These are phyloP conservation scores for Leccinum subgranulosum DNA, from an alignment of 768 basidiomycete species.

Conservation along the genomic window DNA sequence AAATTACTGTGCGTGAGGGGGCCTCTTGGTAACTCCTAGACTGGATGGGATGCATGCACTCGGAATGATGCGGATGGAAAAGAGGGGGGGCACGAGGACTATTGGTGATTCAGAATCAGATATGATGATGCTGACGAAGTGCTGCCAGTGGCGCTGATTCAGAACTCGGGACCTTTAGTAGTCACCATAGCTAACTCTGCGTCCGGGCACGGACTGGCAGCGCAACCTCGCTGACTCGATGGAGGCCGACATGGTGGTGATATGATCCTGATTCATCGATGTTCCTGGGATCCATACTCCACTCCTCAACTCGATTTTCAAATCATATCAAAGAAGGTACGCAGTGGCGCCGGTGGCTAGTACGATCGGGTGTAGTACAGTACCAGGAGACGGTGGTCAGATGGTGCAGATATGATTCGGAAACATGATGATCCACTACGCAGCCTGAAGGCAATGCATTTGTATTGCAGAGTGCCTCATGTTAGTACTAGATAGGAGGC, in stretches of 20 bases:
- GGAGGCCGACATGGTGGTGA: neutral
- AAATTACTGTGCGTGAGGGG: neutral
- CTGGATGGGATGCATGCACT: neutral
- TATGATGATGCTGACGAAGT: neutral
- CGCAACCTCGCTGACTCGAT: no score
- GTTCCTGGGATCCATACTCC: neutral
- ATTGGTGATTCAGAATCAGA: neutral
- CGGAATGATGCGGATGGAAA: neutral
- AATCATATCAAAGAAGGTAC: neutral
- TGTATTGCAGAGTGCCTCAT: neutral
- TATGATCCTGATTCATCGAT: neutral
- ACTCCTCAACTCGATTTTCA: neutral
- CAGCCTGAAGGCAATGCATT: neutral
- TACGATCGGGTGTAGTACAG: neutral
- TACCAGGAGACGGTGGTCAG: neutral
- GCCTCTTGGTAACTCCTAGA: neutral
- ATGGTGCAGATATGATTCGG: neutral
- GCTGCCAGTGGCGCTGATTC: neutral
- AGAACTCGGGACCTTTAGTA: neutral
- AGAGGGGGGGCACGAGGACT: neutral
- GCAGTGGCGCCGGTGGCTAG: neutral
- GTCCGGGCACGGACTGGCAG: neutral
- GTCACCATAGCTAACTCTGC: neutral
- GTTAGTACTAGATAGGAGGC: neutral
- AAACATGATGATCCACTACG: neutral